A percentile compares a stretch with the other conserved stretches of the same genome.
Conservation (phyloP, 352 stramenopile species). For the Phytopythium oedochilum region DNA sequence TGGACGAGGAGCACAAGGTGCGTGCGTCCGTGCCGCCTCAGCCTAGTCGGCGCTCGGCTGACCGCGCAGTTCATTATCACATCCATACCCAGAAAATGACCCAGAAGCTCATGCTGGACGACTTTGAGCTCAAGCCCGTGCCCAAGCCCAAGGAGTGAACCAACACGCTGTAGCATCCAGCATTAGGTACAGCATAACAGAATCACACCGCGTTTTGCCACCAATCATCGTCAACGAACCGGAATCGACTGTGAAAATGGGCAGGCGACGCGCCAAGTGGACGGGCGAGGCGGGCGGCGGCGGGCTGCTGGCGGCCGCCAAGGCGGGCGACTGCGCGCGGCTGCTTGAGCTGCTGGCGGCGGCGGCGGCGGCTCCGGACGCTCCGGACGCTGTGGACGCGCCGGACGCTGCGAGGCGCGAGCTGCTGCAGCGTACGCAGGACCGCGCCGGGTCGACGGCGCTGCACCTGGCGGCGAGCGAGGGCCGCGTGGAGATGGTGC, state of each 20-base stretch:
- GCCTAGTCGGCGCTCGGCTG: too few relatives aligned
- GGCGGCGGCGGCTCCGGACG: neutral
- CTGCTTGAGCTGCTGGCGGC: conserved; percentile 27
- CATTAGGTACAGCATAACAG: neutral
- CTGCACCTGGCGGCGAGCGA: conserved; percentile 62
- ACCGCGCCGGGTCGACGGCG: conserved; percentile 61
- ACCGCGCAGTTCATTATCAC: too few relatives aligned
- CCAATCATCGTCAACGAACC: too few relatives aligned
- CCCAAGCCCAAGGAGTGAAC: conserved; percentile 37
- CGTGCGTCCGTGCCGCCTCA: too few relatives aligned
- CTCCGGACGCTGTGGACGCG: neutral
- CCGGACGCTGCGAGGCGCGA: conserved; percentile 22
- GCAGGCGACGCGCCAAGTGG: conserved; percentile 63
- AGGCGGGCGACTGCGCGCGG: conserved; percentile 27
- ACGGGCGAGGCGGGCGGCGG: conserved; percentile 42
- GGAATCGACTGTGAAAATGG: too few relatives aligned
- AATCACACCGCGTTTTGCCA: too few relatives aligned
- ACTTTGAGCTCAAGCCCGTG: conserved; percentile 85
- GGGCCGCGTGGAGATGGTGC: conserved; percentile 43
- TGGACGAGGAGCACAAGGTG: conserved; percentile 87
- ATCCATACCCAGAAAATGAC: conserved; percentile 86
- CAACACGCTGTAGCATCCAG: neutral
- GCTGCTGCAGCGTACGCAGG: conserved; percentile 57
- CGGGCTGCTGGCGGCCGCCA: conserved; percentile 39
- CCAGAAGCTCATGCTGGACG: conserved; percentile 73